Conservation (phyloP, 1,284 basidiomycete genomes). For the Rhodotorula glutinis region DNA sequence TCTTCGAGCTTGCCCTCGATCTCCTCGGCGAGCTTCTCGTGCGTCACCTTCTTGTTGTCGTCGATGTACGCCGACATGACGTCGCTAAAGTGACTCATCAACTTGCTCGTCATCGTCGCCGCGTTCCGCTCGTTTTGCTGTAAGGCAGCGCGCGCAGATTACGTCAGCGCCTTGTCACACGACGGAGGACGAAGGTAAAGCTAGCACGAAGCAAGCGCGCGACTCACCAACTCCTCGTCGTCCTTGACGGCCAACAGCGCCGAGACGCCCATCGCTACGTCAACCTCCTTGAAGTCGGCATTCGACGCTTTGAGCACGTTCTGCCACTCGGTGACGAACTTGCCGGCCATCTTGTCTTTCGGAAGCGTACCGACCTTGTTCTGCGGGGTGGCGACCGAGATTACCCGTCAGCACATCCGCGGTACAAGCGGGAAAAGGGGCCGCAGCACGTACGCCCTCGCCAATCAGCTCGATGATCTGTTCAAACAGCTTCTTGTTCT, state of each 20-base stretch:
- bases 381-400: background rate
- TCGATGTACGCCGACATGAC: slow-evolving; percentile 90
- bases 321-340: slow-evolving; percentile 75
- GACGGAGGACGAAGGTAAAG: too few species aligned
- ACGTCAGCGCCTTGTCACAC: background rate
- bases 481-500: slow-evolving; percentile 48
- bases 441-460: slow-evolving; percentile 21
- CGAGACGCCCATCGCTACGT: slow-evolving; percentile 73
- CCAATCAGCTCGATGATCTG: slow-evolving; percentile 41
- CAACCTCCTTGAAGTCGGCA: slow-evolving; percentile 62
- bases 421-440: background rate
- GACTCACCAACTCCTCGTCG: slow-evolving; percentile 76
- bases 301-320: slow-evolving; percentile 45
- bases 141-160: slow-evolving; percentile 1
- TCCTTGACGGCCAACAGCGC: slow-evolving; percentile 83
- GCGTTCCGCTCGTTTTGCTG: slow-evolving; percentile 76
- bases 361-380: slow-evolving; percentile 65
- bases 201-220: too few species aligned
- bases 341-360: slow-evolving; percentile 76
- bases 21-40: slow-evolving; percentile 76
- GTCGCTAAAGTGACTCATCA: slow-evolving; percentile 81
- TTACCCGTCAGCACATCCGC: background rate
- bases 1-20: slow-evolving; percentile 80
- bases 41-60: slow-evolving; percentile 81
- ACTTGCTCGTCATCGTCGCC: slow-evolving; percentile 74